Base-by-base conservation (phyloP, 345 rosid genomes). In the Isatis tinctoria region DNA sequence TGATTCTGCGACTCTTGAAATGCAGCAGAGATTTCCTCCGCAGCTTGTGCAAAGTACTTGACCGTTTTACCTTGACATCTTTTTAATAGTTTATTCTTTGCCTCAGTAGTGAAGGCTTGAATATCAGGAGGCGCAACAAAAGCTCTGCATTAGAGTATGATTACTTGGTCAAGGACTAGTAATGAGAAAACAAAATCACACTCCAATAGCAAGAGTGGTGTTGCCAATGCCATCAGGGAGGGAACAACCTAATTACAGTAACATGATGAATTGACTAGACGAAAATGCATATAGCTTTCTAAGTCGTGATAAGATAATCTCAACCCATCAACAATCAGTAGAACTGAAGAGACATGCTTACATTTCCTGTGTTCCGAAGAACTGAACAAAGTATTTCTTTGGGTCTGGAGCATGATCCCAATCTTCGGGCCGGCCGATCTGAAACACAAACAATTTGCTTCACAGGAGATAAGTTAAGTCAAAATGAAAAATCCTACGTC, bases 291-390 rank as follows among this genome's bases (percentile, higher is more conserved):
- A 39, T 18, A 67, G 45, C 18, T 30, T 60, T 39, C 37, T 12
- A 5, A 22, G 48, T 39, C 11, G 52, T 67, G 44, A 41, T 33
- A 60, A 59, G 12, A 33, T 37, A 48, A 67, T 68, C 63, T 13
- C 22, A 30, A 22, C 37, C 12, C 32, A 74, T 26, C 37, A 69
- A 75, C 57, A 32, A 49, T 10, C 40, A 76, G 41, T 26, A 62
- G 61, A 59, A 67, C 9, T 41, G 28, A 75, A 37, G 33, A 69
- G 28, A 39, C 54, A 26, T 47, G 82, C 97, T 88, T 79, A 94
- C 97, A 94, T 91, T 83, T 94, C 97, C 71, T 84, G 71, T 27
- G 98, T 94, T 78, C 98, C 97, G 30, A 87, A 94, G 75, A 91
- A 94, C 32, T 82, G 80, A 70, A 91, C 96, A 78, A 94, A 94